Conservation (phyloP, 345 rosid species). For the Limnanthes douglasii region DNA sequence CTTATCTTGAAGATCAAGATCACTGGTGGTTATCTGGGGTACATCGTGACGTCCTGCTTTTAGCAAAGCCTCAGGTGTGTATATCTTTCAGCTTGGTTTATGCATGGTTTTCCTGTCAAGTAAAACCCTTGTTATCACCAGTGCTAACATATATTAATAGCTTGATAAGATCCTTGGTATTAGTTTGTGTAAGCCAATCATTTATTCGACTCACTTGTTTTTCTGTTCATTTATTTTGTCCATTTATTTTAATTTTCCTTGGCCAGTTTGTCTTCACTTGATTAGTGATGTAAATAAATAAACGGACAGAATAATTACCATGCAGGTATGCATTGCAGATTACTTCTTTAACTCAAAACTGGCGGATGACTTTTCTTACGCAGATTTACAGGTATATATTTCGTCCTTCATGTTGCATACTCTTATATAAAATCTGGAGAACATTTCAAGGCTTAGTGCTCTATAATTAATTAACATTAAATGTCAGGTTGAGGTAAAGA, state of each 20-base stretch:
- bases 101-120: not conserved
- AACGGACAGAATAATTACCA: slow-evolving; percentile 4
- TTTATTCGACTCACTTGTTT: not conserved
- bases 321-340: slow-evolving; percentile 92
- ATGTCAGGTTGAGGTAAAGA: slow-evolving; percentile 78
- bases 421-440: too few relatives aligned
- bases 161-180: not conserved
- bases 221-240: not conserved
- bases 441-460: not conserved
- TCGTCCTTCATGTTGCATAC: not conserved
- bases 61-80: slow-evolving; percentile 88
- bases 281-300: slow-evolving; percentile 3
- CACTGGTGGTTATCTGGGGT: slow-evolving; percentile 99
- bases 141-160: not conserved
- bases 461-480: slow-evolving; percentile 4
- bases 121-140: slow-evolving; percentile 2
- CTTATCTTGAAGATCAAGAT: slow-evolving; percentile 99
- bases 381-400: slow-evolving; percentile 55
- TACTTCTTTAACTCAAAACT: slow-evolving; percentile 73
- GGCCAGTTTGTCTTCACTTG: not conserved
- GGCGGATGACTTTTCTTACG: slow-evolving; percentile 46
- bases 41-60: slow-evolving; percentile 93
- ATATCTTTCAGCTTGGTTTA: not conserved
- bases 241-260: not conserved
- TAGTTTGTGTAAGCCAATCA: not conserved